Base-by-base conservation (phyloP, 805 yeast genomes). In the Wickerhamiella domercqiae region DNA sequence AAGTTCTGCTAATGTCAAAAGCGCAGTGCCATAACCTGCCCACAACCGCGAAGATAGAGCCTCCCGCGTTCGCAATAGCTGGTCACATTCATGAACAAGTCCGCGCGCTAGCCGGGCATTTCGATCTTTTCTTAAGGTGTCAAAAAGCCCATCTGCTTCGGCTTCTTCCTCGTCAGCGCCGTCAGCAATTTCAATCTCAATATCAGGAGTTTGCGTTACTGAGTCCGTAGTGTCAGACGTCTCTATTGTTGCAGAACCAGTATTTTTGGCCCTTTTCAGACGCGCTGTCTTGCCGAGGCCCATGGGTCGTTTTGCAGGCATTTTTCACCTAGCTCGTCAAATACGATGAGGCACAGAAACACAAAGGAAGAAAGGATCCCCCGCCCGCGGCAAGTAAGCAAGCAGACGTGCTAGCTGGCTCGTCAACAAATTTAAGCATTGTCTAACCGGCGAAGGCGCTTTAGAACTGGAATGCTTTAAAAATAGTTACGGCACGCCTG, bases 1-100 rank as follows among this genome's bases (percentile, higher is more conserved):
- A 37, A 50, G 53, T 25, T 42, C 47, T 13, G 62, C 52, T 21
- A 59, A 47, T 15, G 49, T 47, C 15, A 59, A 46, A 21, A 62
- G 51, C 0, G 93, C 76, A 32, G 73, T 59, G 0, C 83, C 86
- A 56, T 84, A 87, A 21, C 79, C 70, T 4, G 77, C 62, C 51
- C 80, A 78, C 53, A 84, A 80, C 45, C 51, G 49, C 5, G 62
- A 59, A 4, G 59, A 52, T 9, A 58, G 43, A 18, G 44, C 53
- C 32, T 55, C 50, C 3, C 55, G 44, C 25, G 50, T 47, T 19
- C 61, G 45, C 45, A 84, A 63, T 24, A 83, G 54, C 35, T 93
- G 61, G 51, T 87, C 95, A 60, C 94, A 79, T 54, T 87, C 96
- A 49, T 86, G 94, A n/a, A 87, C 69, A 3, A 86, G 67, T 18